Percentiles rank a stretch among this genome's conserved stretches.
Conservation (phyloP, 306 rosid species). For the Begonia masoniana region DNA sequence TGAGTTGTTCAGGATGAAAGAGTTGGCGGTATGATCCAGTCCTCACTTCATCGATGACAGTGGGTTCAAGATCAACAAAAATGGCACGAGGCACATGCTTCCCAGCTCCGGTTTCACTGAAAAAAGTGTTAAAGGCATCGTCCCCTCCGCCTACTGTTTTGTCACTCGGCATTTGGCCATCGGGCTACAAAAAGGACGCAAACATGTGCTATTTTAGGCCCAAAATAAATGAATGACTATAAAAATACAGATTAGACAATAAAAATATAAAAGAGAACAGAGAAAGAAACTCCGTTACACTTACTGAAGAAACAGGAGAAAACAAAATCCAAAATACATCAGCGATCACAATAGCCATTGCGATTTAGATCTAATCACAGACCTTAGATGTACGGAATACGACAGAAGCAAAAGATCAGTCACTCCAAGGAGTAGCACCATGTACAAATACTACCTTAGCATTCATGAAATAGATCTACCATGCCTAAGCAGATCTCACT, state of each 20-base stretch:
- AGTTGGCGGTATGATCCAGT: slow-evolving; percentile 85
- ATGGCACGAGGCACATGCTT: slow-evolving; percentile 85
- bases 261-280: too few relatives aligned
- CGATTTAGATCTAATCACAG: too few relatives aligned
- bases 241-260: neutral
- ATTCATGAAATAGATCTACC: too few relatives aligned
- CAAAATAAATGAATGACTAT: neutral
- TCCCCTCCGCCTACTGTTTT: slow-evolving; percentile 76
- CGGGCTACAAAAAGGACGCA: slow-evolving; percentile 30
- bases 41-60: slow-evolving; percentile 81
- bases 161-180: slow-evolving; percentile 82
- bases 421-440: too few relatives aligned
- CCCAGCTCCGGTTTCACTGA: slow-evolving; percentile 84
- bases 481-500: too few relatives aligned
- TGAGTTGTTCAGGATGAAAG: slow-evolving; percentile 88
- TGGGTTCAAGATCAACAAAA: slow-evolving; percentile 87
- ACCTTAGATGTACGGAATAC: too few relatives aligned
- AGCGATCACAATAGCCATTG: too few relatives aligned
- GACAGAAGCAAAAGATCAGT: too few relatives aligned
- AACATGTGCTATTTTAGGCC: neutral
- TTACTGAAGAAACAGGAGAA: too few relatives aligned
- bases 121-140: slow-evolving; percentile 87
- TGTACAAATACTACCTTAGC: too few relatives aligned
- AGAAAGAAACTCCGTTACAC: too few relatives aligned
- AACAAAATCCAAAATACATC: too few relatives aligned